Conservation (phyloP, 164 flowering plant genomes). For the Cinnamomum micranthum region DNA sequence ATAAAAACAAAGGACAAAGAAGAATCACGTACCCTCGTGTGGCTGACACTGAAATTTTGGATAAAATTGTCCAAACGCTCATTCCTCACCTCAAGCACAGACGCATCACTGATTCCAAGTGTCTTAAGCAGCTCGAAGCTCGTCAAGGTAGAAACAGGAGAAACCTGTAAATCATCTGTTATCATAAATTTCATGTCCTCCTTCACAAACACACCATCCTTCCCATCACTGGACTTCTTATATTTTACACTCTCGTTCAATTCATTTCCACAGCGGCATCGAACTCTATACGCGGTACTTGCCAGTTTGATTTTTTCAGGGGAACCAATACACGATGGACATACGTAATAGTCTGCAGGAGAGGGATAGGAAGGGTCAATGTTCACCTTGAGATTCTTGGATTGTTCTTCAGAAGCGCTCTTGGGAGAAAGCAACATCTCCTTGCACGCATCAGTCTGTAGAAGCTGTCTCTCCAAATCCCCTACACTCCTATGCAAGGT, state of each 20-base stretch:
- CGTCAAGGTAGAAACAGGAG: neutral
- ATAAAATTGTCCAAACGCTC: neutral
- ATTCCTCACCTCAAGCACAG: neutral
- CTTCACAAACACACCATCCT: neutral
- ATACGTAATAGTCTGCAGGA: no score
- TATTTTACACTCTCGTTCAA: no score
- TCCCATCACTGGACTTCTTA: no score
- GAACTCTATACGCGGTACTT: neutral
- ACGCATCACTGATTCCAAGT: neutral
- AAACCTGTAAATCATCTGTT: neutral
- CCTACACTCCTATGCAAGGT: slow-evolving; percentile 4
- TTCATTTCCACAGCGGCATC: slow-evolving; percentile 8
- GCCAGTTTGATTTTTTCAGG: no score
- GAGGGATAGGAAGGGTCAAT: neutral
- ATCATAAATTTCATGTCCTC: neutral
- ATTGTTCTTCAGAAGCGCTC: slow-evolving; percentile 2
- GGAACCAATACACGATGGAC: no score
- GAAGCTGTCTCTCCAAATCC: neutral
- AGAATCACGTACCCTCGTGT: no score
- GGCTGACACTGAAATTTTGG: no score
- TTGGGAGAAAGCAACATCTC: slow-evolving; percentile 13
- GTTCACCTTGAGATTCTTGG: slow-evolving; percentile 2
- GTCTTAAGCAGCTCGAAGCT: neutral
- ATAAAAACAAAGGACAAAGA: no score
- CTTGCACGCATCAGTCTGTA: slow-evolving; percentile 11